Evolutionary conservation across 805 yeast genomes (phyloP), one percentile per base, ranked within the genome.

Genomic region (Candida taoyuanica): DNA sequence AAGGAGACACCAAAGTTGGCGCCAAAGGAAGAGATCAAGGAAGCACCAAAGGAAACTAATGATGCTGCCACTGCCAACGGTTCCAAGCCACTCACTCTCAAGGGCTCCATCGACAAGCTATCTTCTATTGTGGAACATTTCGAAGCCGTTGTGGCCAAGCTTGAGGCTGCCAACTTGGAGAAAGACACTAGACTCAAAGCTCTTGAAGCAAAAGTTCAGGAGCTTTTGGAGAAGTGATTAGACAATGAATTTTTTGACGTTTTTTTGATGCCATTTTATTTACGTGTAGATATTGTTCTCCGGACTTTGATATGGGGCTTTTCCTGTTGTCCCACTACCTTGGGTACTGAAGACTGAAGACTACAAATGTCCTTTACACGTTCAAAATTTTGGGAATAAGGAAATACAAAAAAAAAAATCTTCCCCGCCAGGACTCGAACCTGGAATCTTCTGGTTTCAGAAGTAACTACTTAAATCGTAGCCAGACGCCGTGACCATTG

Each of bases 401-500:
- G 11, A 21, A 21, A 21, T 21, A 8, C 11, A 7, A 21, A 21
- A 21, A 21, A 25, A 28, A 28, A 28, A 28, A 50, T 51, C 59
- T 55, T 55, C 59, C 58, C 59, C 59, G 59, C 59, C 59, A 55
- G 59, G 59, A 53, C 56, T 55, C 59, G 59, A 55, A 55, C 59
- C 59, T 55, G 59, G 59, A 55, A 53, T 55, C 59, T 55, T 55
- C 59, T 55, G 59, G 59, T 55, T 50, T 39, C 63, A 48, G 72
- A 69, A 43, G 59, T 55, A 47, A 58, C 70, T 61, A 65, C 67
- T 49, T 48, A 55, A 59, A 65, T 70, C 79, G 79, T 74, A 74
- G 79, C 78, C 80, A 73, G 78, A 74, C 79, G 79, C 79, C 80
- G 74, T 74, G 77, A 74, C 80, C 80, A 74, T 74, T 74, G 78